Conservation (phyloP, 371 early-diverging fungal species). For the Mortierella sp. region DNA sequence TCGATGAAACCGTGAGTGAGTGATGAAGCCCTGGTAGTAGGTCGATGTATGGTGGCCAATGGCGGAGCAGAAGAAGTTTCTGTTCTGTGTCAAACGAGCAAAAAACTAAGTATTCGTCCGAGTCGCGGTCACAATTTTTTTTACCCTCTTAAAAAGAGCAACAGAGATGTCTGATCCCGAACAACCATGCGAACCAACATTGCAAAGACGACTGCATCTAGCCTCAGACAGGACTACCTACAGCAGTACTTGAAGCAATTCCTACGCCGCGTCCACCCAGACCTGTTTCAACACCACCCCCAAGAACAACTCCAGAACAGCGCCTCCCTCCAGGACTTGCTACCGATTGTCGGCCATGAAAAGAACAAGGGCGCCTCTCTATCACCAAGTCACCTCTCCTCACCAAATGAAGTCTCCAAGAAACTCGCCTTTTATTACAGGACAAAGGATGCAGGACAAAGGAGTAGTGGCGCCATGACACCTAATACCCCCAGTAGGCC, state of each 20-base stretch:
- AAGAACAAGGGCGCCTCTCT: not conserved
- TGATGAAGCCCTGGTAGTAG: not conserved
- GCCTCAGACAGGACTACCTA: slow-evolving; percentile 38
- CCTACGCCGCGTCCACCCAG: slow-evolving; percentile 48
- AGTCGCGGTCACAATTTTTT: not conserved
- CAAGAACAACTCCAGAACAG: slow-evolving; percentile 54
- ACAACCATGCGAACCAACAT: slow-evolving; percentile 32
- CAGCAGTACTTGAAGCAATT: slow-evolving; percentile 49
- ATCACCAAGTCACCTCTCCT: not conserved
- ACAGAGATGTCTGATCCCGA: not conserved
- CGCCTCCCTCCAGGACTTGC: slow-evolving; percentile 39
- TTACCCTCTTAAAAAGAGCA: too few species aligned
- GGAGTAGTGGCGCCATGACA: not conserved
- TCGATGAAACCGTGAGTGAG: not conserved
- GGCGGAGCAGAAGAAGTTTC: not conserved
- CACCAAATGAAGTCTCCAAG: not conserved
- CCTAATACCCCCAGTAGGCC: not conserved
- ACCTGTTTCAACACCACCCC: slow-evolving; percentile 51
- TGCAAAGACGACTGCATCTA: slow-evolving; percentile 13
- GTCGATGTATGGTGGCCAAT: slow-evolving; percentile 24
- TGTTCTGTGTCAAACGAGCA: not conserved
- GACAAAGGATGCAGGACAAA: slow-evolving; percentile 5
- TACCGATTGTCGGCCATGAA: slow-evolving; percentile 35
- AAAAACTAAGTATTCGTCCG: not conserved
- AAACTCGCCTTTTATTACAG: slow-evolving; percentile 37